Evolutionary conservation across 2,329 filamentous ascomycete genomes (phyloP).

Genomic region (Hypoxylon sp.): DNA sequence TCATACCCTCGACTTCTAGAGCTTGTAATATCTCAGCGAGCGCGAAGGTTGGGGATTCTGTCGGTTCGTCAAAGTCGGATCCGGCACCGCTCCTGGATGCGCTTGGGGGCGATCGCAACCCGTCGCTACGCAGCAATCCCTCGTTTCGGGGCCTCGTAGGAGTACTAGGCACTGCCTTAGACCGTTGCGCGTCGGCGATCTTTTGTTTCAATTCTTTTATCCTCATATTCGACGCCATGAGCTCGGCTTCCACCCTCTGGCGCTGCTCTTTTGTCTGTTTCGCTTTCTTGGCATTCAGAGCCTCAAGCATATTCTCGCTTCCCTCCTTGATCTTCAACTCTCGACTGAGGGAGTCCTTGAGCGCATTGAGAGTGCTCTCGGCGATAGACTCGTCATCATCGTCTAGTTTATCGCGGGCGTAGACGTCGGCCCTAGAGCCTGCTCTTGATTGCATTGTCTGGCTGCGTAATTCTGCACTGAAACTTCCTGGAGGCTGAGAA

Average conservation of each 20-base stretch:
- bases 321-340: slow-evolving; percentile 98
- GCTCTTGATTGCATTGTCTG: slow-evolving; percentile 76
- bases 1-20: slow-evolving; percentile 88
- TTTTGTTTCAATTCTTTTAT: slow-evolving; percentile 73
- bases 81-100: slow-evolving; percentile 68
- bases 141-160: slow-evolving; percentile 69
- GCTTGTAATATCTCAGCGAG: slow-evolving; percentile 92
- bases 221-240: slow-evolving; percentile 86
- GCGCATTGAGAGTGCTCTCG: slow-evolving; percentile 80
- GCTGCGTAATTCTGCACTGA: slow-evolving; percentile 88
- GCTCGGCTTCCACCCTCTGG: slow-evolving; percentile 84
- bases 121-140: slow-evolving; percentile 61
- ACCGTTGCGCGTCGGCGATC: slow-evolving; percentile 72
- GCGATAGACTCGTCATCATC: slow-evolving; percentile 71
- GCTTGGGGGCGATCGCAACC: slow-evolving; percentile 71
- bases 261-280: slow-evolving; percentile 94
- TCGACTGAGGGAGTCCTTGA: slow-evolving; percentile 90
- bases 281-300: slow-evolving; percentile 91
- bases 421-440: slow-evolving; percentile 69
- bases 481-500: slow-evolving; percentile 83
- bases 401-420: slow-evolving; percentile 70
- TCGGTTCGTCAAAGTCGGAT: slow-evolving; percentile 76
- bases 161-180: slow-evolving; percentile 63
- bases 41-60: slow-evolving; percentile 92
- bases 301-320: slow-evolving; percentile 97